A percentile compares a stretch with the other conserved stretches of the same genome.
phyloP scores from a whole-genome alignment of 129 eudicot genomes.

The Lactuca saligna region DNA sequence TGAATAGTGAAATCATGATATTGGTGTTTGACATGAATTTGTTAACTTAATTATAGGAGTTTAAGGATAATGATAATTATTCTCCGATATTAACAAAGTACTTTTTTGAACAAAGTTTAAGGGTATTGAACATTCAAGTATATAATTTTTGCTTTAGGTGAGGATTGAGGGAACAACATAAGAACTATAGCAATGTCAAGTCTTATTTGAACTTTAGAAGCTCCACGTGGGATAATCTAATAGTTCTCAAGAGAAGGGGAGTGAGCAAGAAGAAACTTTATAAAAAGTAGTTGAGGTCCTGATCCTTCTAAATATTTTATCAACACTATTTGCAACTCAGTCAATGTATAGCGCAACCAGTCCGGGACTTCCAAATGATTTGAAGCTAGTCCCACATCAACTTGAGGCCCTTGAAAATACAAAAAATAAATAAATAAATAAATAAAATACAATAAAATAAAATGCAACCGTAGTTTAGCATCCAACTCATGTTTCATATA shows the following conservation, averaged over 20 bases:
- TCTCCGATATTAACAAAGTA: too few species aligned
- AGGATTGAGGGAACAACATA: slow-evolving; percentile 14
- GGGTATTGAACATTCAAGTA: neutral
- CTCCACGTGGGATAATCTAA: neutral
- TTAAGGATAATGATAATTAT: too few species aligned
- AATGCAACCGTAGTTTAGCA: neutral
- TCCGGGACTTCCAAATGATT: slow-evolving; percentile 5
- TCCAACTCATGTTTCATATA: neutral
- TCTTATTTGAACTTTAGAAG: neutral
- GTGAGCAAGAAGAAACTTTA: slow-evolving; percentile 27
- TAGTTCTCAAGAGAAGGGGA: slow-evolving; percentile 26
- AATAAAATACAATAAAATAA: too few species aligned
- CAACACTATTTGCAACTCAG: slow-evolving; percentile 5
- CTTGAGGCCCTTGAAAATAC: neutral
- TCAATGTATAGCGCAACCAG: slow-evolving; percentile 17
- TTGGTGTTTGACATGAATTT: too few species aligned
- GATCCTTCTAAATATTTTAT: slow-evolving; percentile 5
- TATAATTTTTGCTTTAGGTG: slow-evolving; percentile 10
- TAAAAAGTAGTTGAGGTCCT: neutral
- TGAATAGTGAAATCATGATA: too few species aligned
- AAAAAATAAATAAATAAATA: too few species aligned
- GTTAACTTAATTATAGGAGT: too few species aligned
- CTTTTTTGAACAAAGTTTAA: too few species aligned
- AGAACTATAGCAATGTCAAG: slow-evolving; percentile 8
- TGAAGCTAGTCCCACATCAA: slow-evolving; percentile 11